Percentiles rank a stretch among this genome's conserved stretches.
phyloP scores from a whole-genome alignment of 768 basidiomycete genomes.

The Russula sp. region DNA sequence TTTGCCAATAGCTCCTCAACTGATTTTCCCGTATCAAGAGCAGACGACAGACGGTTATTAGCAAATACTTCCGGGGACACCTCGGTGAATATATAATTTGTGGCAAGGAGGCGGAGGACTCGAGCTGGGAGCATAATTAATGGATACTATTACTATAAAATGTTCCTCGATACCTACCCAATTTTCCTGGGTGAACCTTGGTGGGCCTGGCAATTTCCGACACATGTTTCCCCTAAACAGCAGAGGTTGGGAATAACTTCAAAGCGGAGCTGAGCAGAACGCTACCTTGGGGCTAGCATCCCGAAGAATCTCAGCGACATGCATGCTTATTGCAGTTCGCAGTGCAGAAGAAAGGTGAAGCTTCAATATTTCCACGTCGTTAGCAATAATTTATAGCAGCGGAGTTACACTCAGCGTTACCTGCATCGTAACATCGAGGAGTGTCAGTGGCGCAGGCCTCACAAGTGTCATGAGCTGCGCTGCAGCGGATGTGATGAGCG shows the following conservation, averaged over 20 bases:
- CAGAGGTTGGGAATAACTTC: neutral
- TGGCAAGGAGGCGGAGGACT: too few species aligned
- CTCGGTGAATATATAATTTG: conserved; percentile 37
- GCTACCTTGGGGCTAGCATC: conserved; percentile 26
- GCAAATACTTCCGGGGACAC: conserved; percentile 34
- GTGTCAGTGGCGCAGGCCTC: conserved; percentile 8
- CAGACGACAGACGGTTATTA: conserved; percentile 33
- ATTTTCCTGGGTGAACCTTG: conserved; percentile 36
- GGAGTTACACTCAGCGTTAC: neutral
- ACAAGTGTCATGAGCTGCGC: conserved; percentile 14
- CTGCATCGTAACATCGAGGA: conserved; percentile 14
- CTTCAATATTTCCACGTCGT: neutral
- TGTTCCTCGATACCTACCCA: conserved; percentile 34
- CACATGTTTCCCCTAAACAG: conserved; percentile 40
- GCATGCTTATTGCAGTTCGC: neutral
- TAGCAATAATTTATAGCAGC: neutral
- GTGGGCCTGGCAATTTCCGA: conserved; percentile 39
- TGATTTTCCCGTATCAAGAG: conserved; percentile 34
- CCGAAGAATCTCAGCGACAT: conserved; percentile 27
- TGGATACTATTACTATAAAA: too few species aligned
- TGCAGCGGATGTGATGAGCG: conserved; percentile 16
- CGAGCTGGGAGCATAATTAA: conserved; percentile 26
- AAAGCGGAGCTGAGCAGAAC: neutral
- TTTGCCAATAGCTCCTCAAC: conserved; percentile 29
- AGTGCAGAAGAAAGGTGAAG: conserved; percentile 6